Percentiles rank a stretch among this genome's conserved stretches.
These are phyloP conservation scores for Diaporthe nobilis DNA, from an alignment of 2,329 filamentous ascomycete species.

Conservation along the genomic window DNA sequence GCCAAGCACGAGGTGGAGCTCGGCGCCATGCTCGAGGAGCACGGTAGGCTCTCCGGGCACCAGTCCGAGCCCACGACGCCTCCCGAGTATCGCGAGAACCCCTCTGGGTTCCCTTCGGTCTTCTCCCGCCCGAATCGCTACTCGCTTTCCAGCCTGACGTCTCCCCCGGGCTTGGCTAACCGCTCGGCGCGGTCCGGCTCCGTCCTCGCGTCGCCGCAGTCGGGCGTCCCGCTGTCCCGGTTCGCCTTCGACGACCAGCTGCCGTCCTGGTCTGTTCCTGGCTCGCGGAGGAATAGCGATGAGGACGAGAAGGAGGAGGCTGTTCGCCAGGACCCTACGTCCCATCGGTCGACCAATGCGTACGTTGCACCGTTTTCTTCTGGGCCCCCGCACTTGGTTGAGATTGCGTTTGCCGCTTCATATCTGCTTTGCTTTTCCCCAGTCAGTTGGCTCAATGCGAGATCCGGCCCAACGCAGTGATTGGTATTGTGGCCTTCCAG, in stretches of 20 bases:
- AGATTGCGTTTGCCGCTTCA: neutral
- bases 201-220: constrained; percentile 83
- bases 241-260: constrained; percentile 75
- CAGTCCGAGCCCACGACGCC: constrained; percentile 97
- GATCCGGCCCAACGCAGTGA: neutral
- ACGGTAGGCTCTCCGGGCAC: constrained; percentile 77
- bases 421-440: neutral
- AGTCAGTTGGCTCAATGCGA: neutral
- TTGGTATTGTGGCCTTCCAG: neutral
- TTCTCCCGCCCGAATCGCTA: constrained; percentile 85
- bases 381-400: constrained; percentile 35
- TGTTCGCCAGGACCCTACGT: constrained; percentile 77
- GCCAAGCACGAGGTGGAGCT: constrained; percentile 88
- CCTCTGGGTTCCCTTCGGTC: constrained; percentile 79
- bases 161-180: constrained; percentile 81
- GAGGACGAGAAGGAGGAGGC: constrained; percentile 88
- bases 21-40: constrained; percentile 85
- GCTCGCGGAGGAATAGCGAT: constrained; percentile 90
- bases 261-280: constrained; percentile 88
- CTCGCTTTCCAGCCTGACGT: constrained; percentile 89
- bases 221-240: constrained; percentile 68
- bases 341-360: constrained; percentile 82
- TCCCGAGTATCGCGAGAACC: constrained; percentile 86
- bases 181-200: constrained; percentile 83
- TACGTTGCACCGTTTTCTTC: constrained; percentile 67